phyloP scores from a whole-genome alignment of 495 filamentous ascomycete species.

The Acidiella bohemica region DNA sequence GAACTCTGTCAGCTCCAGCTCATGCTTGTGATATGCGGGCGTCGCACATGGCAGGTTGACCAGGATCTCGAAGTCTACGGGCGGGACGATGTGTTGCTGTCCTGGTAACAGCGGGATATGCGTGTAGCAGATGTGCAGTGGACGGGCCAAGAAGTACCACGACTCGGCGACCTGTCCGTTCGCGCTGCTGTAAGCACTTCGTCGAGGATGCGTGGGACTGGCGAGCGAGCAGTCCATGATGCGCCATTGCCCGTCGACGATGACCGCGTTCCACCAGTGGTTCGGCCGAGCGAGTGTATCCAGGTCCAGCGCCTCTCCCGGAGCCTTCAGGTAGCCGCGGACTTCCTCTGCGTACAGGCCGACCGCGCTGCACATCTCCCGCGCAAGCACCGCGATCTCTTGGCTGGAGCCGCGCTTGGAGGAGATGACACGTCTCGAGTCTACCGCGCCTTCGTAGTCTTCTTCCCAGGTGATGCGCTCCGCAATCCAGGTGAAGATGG shows the following conservation, averaged over 20 bases:
- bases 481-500: slow-evolving; percentile 93
- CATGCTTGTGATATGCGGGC: slow-evolving; percentile 76
- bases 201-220: slow-evolving; percentile 72
- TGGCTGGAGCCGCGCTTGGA: slow-evolving; percentile 74
- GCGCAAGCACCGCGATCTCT: slow-evolving; percentile 76
- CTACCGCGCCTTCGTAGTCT: slow-evolving; percentile 67
- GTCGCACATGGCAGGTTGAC: slow-evolving; percentile 73
- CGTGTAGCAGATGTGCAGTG: slow-evolving; percentile 82
- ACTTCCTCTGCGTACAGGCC: slow-evolving; percentile 77
- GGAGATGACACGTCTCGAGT: slow-evolving; percentile 70
- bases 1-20: slow-evolving; percentile 66
- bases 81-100: slow-evolving; percentile 87
- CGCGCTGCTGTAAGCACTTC: slow-evolving; percentile 60
- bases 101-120: slow-evolving; percentile 74
- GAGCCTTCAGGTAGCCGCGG: slow-evolving; percentile 76
- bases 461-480: slow-evolving; percentile 97
- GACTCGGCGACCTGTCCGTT: slow-evolving; percentile 57
- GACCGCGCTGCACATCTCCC: slow-evolving; percentile 87
- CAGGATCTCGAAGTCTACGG: slow-evolving; percentile 68
- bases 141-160: slow-evolving; percentile 84
- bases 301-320: slow-evolving; percentile 69
- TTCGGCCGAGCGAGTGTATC: slow-evolving; percentile 68
- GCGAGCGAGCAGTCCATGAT: slow-evolving; percentile 92
- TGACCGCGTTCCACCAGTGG: slow-evolving; percentile 96
- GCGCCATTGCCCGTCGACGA: slow-evolving; percentile 90